Evolutionary conservation across 139 green algal genomes (phyloP), one percentile per base, ranked within the genome.

Genomic region (Eudorina sp.): DNA sequence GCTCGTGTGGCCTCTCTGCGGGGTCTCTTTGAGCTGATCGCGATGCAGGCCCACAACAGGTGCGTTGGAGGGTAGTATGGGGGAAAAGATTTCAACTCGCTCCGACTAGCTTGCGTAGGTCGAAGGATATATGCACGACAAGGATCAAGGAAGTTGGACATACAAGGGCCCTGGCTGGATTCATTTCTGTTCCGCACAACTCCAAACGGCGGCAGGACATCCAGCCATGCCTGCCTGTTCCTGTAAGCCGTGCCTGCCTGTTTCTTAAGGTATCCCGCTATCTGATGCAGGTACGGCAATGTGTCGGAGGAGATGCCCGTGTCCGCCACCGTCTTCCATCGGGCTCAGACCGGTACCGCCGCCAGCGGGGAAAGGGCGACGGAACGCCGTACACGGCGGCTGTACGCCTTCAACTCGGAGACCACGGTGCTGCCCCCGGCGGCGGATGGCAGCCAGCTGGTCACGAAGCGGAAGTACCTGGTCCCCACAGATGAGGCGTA

Each of bases 371-470:
- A 25, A 3, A 72, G 16, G 4, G 27, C 27, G 27, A 16, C 13
- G 62, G 6, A 72, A 21, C 14, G n/a, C 58, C 23, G 23, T 29
- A 72, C 19, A 2, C 36, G 3, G n/a, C 62, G 62, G 34, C 46
- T 48, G 3, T 75, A 75, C 31, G 66, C 66, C 2, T 75, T 75
- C 66, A 75, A 75, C 36, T 75, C 66, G 14, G 66, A 75, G 31
- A 75, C 66, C 66, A 75, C 34, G 34, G n/a, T 46, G 18, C 66
- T 40, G 21, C 66, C 66, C 11, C n/a, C 27, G 4, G 66, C 36
- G 34, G 2, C 8, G 16, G 66, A 75, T 14, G 66, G 66, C 34
- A n/a, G 4, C 5, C 66, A 75, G 36, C 36, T 75, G 34, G 31
- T 75, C 1, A 75, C 66, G 25, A 31, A 75, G 31, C 34, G 66